These are phyloP conservation scores for Solioccasus polychromus DNA, from an alignment of 768 basidiomycete genomes.

Conservation along the genomic window DNA sequence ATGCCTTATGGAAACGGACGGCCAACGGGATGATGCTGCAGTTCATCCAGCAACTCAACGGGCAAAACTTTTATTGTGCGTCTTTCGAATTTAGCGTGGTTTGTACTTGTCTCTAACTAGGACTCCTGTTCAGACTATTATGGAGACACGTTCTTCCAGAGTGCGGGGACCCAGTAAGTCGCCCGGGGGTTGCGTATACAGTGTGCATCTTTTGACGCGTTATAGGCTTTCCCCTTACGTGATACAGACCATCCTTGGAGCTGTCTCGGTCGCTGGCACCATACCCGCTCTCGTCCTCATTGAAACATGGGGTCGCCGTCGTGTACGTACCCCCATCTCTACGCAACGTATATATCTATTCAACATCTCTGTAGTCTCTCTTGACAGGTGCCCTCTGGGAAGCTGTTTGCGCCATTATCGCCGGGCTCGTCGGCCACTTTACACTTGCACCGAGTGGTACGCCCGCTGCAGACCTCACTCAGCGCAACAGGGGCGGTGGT, in stretches of 20 bases:
- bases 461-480: slow-evolving; percentile 43
- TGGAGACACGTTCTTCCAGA: slow-evolving; percentile 63
- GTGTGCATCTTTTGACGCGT: neutral
- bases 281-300: slow-evolving; percentile 67
- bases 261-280: slow-evolving; percentile 70
- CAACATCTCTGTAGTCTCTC: neutral
- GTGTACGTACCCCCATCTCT: slow-evolving; percentile 33
- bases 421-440: slow-evolving; percentile 70
- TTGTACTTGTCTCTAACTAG: no score
- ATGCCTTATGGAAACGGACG: slow-evolving; percentile 65
- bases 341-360: no score
- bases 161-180: slow-evolving; percentile 59
- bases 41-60: slow-evolving; percentile 69
- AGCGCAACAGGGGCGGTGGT: slow-evolving; percentile 46
- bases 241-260: slow-evolving; percentile 71
- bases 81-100: no score
- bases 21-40: slow-evolving; percentile 64
- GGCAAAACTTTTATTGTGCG: slow-evolving; percentile 70
- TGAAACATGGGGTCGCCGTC: slow-evolving; percentile 71
- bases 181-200: neutral
- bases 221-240: slow-evolving; percentile 59
- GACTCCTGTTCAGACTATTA: no score
- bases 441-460: slow-evolving; percentile 56
- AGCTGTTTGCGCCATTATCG: slow-evolving; percentile 59
- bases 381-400: slow-evolving; percentile 51